Evolutionary conservation across 257 asterid species (phyloP), one percentile per base, ranked within the genome.

Genomic region (Mentha longifolia): DNA sequence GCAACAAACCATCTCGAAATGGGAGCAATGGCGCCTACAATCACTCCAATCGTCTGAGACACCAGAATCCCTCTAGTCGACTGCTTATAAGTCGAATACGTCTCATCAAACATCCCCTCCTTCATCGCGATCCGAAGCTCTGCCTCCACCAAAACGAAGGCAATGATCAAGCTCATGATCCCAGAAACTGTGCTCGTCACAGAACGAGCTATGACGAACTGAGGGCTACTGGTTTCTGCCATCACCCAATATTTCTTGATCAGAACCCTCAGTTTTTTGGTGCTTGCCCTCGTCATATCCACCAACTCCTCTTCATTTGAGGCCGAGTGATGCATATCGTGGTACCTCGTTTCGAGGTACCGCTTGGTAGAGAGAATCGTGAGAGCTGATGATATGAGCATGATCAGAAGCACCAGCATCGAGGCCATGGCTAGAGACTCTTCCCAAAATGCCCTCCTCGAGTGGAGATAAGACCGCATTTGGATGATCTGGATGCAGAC

Each of bases 191-290:
- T 65, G 65, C 84, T 65, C 12, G 81, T 79, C 3, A 73, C 81
- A 0, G 85, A 85, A 16, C 88, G 83, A 8, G 85, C 88, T 19
- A 80, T 78, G 71, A 83, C 86, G 42, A 78, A 83, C 56, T 83
- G 87, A 3, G 82, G 87, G 71, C 76, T 61, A 8, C 87, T 80
- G 39, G 84, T 79, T 47, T 71, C 80, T 3, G 84, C 87, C 84
- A 80, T 83, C 71, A 83, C 82, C 82, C 83, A 80, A 13, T 83
- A 73, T 70, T 78, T 80, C 72, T 47, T 69, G 60, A 83, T 74
- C 74, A 73, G 65, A 57, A 33, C 49, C 58, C 67, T 75, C 66
- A 77, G 59, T 37, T 80, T 77, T 10, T 61, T 79, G 20, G 47
- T 28, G 17, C 54, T 41, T 54, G 28, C 71, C 74, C 15, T 74